These are phyloP conservation scores for Cordia subcordata DNA, from an alignment of 257 asterid genomes.

Conservation along the genomic window DNA sequence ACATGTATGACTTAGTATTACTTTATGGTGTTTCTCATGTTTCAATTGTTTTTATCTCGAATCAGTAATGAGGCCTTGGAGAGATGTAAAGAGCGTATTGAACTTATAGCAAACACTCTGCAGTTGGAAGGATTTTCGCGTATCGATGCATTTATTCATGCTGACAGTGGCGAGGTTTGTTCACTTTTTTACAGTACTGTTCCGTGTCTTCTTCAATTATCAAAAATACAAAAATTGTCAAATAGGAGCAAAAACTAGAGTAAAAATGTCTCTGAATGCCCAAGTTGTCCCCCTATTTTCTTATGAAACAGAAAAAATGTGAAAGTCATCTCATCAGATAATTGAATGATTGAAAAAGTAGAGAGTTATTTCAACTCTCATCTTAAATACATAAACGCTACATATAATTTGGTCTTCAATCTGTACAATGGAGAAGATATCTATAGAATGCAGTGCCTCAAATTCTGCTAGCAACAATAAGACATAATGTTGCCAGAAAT, in stretches of 20 bases:
- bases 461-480: no score
- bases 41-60: conserved; percentile 11
- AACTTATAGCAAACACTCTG: conserved; percentile 75
- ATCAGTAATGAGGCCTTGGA: conserved; percentile 53
- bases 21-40: conserved; percentile 3
- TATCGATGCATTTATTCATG: conserved; percentile 82
- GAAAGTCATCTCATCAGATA: no score
- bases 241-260: no score
- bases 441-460: no score
- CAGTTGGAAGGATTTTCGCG: conserved; percentile 85
- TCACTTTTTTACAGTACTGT: background rate
- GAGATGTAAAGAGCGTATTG: conserved; percentile 60
- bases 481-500: background rate
- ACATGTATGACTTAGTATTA: background rate
- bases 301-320: no score
- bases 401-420: no score
- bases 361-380: background rate
- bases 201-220: background rate
- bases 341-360: background rate
- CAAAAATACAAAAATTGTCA: background rate
- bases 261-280: no score
- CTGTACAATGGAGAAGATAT: no score
- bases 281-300: no score
- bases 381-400: background rate
- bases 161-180: conserved; percentile 77